Base-by-base conservation (phyloP, 2,329 filamentous ascomycete genomes). In the Cladosporium halotolerans region DNA sequence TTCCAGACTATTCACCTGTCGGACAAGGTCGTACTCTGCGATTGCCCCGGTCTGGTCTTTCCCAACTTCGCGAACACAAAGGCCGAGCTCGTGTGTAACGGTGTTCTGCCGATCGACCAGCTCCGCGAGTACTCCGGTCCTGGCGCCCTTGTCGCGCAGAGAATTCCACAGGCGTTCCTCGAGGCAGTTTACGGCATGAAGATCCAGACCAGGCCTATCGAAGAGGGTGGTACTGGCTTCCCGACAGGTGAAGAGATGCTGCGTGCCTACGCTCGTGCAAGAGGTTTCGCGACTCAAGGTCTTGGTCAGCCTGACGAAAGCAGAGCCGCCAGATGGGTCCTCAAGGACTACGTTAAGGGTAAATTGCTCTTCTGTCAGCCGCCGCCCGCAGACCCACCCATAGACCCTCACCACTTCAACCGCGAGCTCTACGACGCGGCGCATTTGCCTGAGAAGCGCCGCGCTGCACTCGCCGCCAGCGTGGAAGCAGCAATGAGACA, bases 41-140 rank as follows among this genome's bases (percentile, higher is more conserved):
- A 99, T 83, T 99, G 93, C 67, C 93, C 93, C 9, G 93, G 93
- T 85, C 84, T 99, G 16, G 95, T 99, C 1, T 97, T 99, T 70
- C 91, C 93, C 63, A 97, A 97, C 73, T 99, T 97, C 63, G 92
- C 93, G 54, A 91, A 85, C 43, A 97, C 91, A 44, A 97, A 97
- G 73, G 93, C 89, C 38, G 93, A 99, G 66, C 82, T 99, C 16
- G 93, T 99, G 9, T 93, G 90, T 72, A 95, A 92, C 67, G 93
- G 93, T 67, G 83, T 99, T 16, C 78, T 99, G 32, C 93, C 93
- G 9, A 99, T 99, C 63, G 93, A 99, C 69, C 93, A 99, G 72
- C 79, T 97, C 62, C 83, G 93, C 58, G 93, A 99, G 68, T 95
- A 87, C 74, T 91, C 84, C 3, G 93, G 93, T 1, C 93, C 93